Evolutionary conservation across 1,139 yeast species (phyloP).

Genomic region (Pichia inconspicua): DNA sequence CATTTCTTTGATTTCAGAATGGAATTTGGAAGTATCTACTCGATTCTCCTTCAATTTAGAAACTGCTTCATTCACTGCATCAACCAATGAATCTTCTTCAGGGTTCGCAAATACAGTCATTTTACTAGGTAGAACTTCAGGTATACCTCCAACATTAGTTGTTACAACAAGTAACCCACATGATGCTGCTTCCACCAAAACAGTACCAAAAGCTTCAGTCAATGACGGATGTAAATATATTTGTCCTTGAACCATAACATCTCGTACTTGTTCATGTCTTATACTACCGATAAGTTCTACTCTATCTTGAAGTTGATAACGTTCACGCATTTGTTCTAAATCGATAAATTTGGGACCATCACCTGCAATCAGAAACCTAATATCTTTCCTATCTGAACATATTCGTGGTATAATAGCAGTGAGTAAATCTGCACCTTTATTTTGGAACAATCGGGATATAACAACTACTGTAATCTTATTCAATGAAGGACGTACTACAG

Average conservation of each 20-base stretch:
- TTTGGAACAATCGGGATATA: constrained; percentile 86
- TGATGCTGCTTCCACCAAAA: constrained; percentile 93
- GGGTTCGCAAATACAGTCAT: constrained; percentile 94
- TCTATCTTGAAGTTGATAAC: constrained; percentile 75
- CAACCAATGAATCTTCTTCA: constrained; percentile 69
- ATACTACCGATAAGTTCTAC: constrained; percentile 83
- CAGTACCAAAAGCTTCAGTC: constrained; percentile 98
- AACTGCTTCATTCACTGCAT: constrained; percentile 62
- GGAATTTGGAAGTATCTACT: constrained; percentile 71
- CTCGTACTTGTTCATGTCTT: constrained; percentile 86
- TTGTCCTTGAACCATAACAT: constrained; percentile 90
- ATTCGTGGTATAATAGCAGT: constrained; percentile 82
- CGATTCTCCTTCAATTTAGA: constrained; percentile 44
- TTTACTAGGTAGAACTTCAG: constrained; percentile 87
- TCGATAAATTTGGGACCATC: constrained; percentile 95
- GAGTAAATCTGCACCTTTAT: constrained; percentile 88
- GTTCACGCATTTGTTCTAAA: constrained; percentile 91
- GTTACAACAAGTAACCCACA: constrained; percentile 93
- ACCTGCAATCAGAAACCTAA: constrained; percentile 83
- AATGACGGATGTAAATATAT: constrained; percentile 89
- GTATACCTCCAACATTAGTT: constrained; percentile 95
- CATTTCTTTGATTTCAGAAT: constrained; percentile 69
- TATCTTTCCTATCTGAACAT: constrained; percentile 55
- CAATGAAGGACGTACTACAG: constrained; percentile 23
- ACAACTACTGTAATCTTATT: constrained; percentile 73